Conservation (phyloP, 495 filamentous ascomycete species). For the Xylaria castorea region DNA sequence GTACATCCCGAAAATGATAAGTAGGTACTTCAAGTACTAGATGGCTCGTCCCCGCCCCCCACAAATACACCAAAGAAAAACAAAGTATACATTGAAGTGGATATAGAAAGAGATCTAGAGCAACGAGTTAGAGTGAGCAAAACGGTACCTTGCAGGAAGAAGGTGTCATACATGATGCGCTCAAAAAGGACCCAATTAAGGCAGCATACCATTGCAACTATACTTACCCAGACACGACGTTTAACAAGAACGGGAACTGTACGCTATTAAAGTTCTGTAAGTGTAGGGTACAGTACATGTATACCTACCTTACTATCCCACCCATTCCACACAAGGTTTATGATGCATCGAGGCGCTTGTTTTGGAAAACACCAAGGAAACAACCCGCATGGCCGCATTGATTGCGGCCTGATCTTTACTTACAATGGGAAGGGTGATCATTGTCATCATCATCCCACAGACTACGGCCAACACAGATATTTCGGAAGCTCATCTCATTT, state of each 20-base stretch:
- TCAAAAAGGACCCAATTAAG: conserved; percentile 1
- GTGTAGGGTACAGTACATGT: background rate
- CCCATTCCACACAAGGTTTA: background rate
- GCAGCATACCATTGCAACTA: background rate
- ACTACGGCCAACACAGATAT: background rate
- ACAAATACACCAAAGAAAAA: background rate
- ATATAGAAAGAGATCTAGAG: conserved; percentile 19
- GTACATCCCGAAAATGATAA: background rate
- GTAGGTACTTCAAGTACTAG: background rate
- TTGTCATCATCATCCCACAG: background rate
- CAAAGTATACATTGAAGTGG: conserved; percentile 5
- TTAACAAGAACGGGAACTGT: background rate
- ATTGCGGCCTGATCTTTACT: conserved; percentile 8
- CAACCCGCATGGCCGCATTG: conserved; percentile 10
- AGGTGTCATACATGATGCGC: conserved; percentile 21
- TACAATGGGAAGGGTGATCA: background rate
- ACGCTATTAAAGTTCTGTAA: background rate
- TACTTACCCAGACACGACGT: background rate
- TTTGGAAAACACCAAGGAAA: conserved; percentile 8
- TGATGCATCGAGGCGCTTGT: conserved; percentile 24
- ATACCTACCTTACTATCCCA: background rate
- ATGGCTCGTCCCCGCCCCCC: conserved; percentile 1
- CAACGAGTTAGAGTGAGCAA: conserved; percentile 24
- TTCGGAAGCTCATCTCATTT: background rate
- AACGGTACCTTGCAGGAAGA: conserved; percentile 38